Evolutionary conservation across 2,329 filamentous ascomycete genomes (phyloP).

Genomic region (Botrytis paeoniae): DNA sequence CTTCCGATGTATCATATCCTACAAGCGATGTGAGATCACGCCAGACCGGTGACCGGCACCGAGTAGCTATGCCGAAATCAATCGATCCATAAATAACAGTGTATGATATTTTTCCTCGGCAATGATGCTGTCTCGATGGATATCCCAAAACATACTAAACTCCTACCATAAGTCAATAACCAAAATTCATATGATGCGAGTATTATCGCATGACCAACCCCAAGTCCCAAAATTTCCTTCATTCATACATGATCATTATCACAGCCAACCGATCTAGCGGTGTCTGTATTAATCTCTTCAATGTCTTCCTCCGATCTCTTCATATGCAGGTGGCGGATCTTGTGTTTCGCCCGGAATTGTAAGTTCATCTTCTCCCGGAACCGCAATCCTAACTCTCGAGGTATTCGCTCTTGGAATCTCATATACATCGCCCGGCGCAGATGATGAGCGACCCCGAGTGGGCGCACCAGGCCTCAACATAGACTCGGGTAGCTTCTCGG

Average conservation of each 20-base stretch:
- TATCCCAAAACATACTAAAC: background rate
- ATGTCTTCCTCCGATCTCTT: conserved; percentile 2
- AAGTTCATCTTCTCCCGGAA: conserved; percentile 19
- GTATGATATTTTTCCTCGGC: background rate
- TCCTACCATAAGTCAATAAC: background rate
- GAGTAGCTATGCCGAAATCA: background rate
- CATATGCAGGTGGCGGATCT: conserved; percentile 17
- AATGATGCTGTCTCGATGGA: background rate
- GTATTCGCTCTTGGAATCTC: conserved; percentile 5
- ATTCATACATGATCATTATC: background rate
- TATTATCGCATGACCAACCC: background rate
- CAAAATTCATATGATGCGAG: background rate
- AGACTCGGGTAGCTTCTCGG: conserved; percentile 16
- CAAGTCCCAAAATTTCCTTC: background rate
- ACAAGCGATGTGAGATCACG: background rate
- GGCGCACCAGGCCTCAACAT: conserved; percentile 2
- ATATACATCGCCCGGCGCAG: conserved; percentile 11
- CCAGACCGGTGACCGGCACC: background rate
- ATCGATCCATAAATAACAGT: background rate
- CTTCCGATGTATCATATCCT: background rate
- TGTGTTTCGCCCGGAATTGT: conserved; percentile 17
- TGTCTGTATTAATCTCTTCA: background rate
- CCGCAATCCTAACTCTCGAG: conserved; percentile 18
- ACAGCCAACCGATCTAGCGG: too few species aligned
- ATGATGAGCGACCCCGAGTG: conserved; percentile 7